phyloP scores from a whole-genome alignment of 2,329 filamentous ascomycete genomes.

The Alternaria sp. region DNA sequence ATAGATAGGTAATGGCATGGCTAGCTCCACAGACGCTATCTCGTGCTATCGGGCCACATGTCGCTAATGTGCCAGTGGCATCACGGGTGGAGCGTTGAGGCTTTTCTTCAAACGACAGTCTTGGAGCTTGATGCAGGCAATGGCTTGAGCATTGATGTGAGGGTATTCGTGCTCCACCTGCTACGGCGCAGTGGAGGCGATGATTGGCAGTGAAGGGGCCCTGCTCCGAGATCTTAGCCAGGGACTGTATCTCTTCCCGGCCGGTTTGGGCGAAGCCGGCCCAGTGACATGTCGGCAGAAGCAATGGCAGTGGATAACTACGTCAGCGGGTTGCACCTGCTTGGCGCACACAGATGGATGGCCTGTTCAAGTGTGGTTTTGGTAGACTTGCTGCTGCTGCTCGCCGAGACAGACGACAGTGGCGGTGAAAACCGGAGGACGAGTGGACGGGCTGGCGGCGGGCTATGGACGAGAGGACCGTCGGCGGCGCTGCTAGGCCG shows the following conservation, averaged over 20 bases:
- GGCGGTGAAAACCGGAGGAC: slow-evolving; percentile 22
- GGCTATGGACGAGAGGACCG: no score
- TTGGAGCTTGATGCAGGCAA: slow-evolving; percentile 22
- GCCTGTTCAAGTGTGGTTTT: slow-evolving; percentile 4
- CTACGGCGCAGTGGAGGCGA: slow-evolving; percentile 19
- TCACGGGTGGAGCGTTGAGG: slow-evolving; percentile 29
- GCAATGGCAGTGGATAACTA: slow-evolving; percentile 25
- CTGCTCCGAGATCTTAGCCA: slow-evolving; percentile 24
- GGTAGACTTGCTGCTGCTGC: slow-evolving; percentile 19
- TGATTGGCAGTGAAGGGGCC: slow-evolving; percentile 26
- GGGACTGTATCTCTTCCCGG: slow-evolving; percentile 31
- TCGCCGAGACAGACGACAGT: slow-evolving; percentile 20
- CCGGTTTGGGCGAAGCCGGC: slow-evolving; percentile 23
- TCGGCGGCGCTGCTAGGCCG: slow-evolving; percentile 2
- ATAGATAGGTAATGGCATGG: not conserved
- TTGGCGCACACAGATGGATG: slow-evolving; percentile 15
- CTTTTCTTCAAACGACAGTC: slow-evolving; percentile 35
- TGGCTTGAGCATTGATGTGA: slow-evolving; percentile 29
- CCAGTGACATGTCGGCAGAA: slow-evolving; percentile 10
- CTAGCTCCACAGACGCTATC: slow-evolving; percentile 4
- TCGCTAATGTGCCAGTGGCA: slow-evolving; percentile 16
- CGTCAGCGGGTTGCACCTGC: slow-evolving; percentile 36
- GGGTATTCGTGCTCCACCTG: slow-evolving; percentile 25
- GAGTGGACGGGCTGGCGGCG: not conserved
- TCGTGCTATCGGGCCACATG: slow-evolving; percentile 23